Evolutionary conservation across 495 filamentous ascomycete genomes (phyloP).

Genomic region (Amniculicola lignicola): DNA sequence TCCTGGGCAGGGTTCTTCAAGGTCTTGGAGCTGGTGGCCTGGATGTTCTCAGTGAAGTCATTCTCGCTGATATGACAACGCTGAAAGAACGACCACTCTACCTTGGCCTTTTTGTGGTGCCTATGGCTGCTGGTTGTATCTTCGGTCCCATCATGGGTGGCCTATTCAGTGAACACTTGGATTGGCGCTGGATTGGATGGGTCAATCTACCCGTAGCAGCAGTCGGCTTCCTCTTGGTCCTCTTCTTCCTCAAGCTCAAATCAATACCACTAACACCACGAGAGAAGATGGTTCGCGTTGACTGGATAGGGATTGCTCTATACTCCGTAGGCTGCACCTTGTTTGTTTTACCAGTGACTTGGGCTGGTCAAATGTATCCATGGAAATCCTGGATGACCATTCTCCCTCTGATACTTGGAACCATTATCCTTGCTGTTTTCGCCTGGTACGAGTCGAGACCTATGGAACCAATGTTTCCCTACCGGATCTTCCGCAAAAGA

Average conservation of each 20-base stretch:
- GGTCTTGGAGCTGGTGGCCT: slow-evolving; percentile 21
- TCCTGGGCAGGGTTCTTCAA: slow-evolving; percentile 14
- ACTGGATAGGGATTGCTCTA: slow-evolving; percentile 30
- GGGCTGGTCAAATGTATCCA: slow-evolving; percentile 43
- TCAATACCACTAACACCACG: slow-evolving; percentile 29
- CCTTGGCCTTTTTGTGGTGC: slow-evolving; percentile 40
- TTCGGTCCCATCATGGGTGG: slow-evolving; percentile 20
- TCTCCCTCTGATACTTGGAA: slow-evolving; percentile 42
- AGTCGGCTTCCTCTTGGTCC: slow-evolving; percentile 24
- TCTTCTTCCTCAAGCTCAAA: slow-evolving; percentile 39
- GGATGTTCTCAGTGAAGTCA: slow-evolving; percentile 11
- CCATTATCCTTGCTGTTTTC: slow-evolving; percentile 38
- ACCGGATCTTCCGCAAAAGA: too few relatives aligned
- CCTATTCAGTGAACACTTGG: slow-evolving; percentile 23
- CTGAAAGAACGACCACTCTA: slow-evolving; percentile 43
- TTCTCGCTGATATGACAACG: slow-evolving; percentile 18
- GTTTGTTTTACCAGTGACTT: slow-evolving; percentile 38
- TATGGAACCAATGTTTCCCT: too few relatives aligned
- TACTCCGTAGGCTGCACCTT: slow-evolving; percentile 35
- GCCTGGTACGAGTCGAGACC: slow-evolving; percentile 38
- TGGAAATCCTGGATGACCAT: slow-evolving; percentile 44
- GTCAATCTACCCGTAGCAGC: slow-evolving; percentile 43
- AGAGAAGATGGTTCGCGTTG: slow-evolving; percentile 31
- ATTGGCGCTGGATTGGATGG: slow-evolving; percentile 49
- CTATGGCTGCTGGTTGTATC: slow-evolving; percentile 19